Evolutionary conservation across 179 eudicot species (phyloP), one percentile per base, ranked within the genome.

Genomic region (Camellia oleifera): DNA sequence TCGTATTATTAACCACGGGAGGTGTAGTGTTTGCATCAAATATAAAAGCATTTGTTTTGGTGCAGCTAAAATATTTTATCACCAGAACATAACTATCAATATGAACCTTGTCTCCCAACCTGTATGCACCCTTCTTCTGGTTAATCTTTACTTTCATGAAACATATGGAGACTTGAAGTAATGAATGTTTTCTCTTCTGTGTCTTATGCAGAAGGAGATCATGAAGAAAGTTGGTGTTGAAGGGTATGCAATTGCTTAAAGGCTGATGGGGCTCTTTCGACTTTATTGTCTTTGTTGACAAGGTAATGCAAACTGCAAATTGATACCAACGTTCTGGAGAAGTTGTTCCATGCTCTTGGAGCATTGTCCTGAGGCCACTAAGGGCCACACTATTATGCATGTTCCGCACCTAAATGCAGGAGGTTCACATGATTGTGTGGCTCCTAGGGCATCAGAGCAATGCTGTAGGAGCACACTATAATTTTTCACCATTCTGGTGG

Each of bases 201-300:
- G n/a, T 62, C 13, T 65, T 77, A 68, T 46, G 88, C 91, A 93
- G 98, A 68, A 81, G 76, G 93, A 86, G 84, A 79, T 93, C 78
- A 73, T 92, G 92, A 73, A 79, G 81, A 87, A 70, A 67, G 88
- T 89, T 69, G 81, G 50, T n/a, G 69, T 76, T 48, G 97, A 93
- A 85, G 88, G 92, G 44, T 80, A 26, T 75, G 73, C 85, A 20
- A 69, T 88, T 61, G n/a, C 86, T 65, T 17, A 0, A 17, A 18
- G 46, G 54, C 12, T 67, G 42, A 69, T 80, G 57, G 48, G 65
- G 67, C 62, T 11, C 32, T 69, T 69, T 46, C 62, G 7, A 20
- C 52, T 74, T 52, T 62, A 14, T 77, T 53, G 52, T 40, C 58
- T 32, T 72, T 58, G 66, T 26, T 58, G 12, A 11, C 53, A 57